A percentile compares a stretch with the other conserved stretches of the same genome.
phyloP scores from a whole-genome alignment of 1,284 basidiomycete genomes.

The Boletellus dicymbophilus region DNA sequence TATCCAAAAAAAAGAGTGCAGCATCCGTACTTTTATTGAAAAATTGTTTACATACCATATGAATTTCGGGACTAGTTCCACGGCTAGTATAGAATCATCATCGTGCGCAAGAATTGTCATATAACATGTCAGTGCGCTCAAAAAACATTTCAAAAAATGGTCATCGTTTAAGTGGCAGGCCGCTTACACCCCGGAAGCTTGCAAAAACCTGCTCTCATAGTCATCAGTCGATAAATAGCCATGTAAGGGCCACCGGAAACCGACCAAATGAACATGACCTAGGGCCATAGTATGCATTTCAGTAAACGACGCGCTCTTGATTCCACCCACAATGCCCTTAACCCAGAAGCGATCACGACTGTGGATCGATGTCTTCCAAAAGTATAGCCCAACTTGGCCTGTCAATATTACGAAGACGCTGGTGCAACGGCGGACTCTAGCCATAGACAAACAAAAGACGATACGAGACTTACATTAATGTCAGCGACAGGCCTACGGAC shows the following conservation, averaged over 20 bases:
- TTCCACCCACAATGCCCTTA: conserved; percentile 21
- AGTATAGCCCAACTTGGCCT: conserved; percentile 22
- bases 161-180: too few relatives aligned
- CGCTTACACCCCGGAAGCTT: conserved; percentile 19
- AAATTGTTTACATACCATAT: conserved; percentile 14
- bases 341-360: conserved; percentile 23
- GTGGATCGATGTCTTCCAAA: conserved; percentile 18
- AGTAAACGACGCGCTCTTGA: too few relatives aligned
- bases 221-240: conserved; percentile 6
- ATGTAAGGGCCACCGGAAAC: not conserved
- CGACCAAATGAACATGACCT: conserved; percentile 24
- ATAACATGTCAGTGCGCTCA: conserved; percentile 15
- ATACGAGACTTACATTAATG: conserved; percentile 8
- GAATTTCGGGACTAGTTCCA: not conserved
- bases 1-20: not conserved
- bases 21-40: not conserved
- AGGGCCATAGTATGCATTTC: not conserved
- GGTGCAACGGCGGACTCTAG: not conserved
- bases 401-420: conserved; percentile 26
- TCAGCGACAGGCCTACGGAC: conserved; percentile 14
- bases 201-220: conserved; percentile 18
- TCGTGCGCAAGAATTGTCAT: conserved; percentile 13
- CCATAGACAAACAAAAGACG: not conserved
- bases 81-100: fast-evolving
- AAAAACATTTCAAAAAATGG: not conserved